These are phyloP conservation scores for Trichoderma afroharzianum DNA, from an alignment of 2,329 filamentous ascomycete species.

Conservation along the genomic window DNA sequence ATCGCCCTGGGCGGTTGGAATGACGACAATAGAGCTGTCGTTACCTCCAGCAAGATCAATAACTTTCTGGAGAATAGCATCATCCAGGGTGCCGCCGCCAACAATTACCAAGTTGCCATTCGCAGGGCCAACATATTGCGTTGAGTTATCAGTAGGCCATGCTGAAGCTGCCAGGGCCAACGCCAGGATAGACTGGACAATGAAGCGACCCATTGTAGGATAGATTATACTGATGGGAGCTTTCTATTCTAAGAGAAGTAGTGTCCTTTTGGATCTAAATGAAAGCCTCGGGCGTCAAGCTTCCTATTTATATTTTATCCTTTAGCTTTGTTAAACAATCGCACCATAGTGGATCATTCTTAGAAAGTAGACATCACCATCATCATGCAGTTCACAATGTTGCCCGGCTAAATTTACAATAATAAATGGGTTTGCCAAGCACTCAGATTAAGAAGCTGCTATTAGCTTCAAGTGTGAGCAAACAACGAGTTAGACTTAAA, in stretches of 20 bases:
- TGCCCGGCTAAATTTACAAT: background rate
- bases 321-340: background rate
- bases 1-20: conserved; percentile 3
- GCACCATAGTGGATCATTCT: conserved; percentile 13
- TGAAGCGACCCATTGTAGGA: background rate
- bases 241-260: background rate
- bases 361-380: background rate
- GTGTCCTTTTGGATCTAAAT: background rate
- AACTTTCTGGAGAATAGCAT: background rate
- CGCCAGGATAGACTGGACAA: background rate
- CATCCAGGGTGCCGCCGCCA: background rate
- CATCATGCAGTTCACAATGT: background rate
- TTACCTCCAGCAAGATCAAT: conserved; percentile 1
- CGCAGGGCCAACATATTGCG: background rate
- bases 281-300: too few relatives aligned
- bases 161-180: background rate
- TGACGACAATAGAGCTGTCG: conserved; percentile 7
- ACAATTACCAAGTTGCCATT: conserved; percentile 10
- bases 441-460: background rate
- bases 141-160: background rate
- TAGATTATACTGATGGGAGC: background rate
- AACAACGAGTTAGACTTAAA: background rate
- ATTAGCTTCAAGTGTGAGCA: background rate
- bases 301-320: background rate
- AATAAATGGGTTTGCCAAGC: background rate